Base-by-base conservation (phyloP, 257 asterid species). In the Anisodus tanguticus region DNA sequence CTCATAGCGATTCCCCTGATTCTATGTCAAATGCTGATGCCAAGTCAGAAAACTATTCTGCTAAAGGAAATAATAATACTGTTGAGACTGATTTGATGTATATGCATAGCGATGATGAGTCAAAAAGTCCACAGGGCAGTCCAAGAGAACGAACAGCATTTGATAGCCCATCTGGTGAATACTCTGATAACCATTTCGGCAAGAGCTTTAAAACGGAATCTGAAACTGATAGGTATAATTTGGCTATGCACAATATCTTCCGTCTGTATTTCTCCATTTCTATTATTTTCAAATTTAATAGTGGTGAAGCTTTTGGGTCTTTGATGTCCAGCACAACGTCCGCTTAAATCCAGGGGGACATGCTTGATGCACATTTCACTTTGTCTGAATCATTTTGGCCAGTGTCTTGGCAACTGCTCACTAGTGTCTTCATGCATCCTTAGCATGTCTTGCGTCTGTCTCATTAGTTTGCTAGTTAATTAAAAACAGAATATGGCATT, bases 71-170 rank as follows among this genome's bases (percentile, higher is more conserved):
- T 81, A 82, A 76, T 76, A 82, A 88, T 89, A 88, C 88, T 83
- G 84, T 93, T 71, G 98, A 93, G 84, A 84, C 91, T 60, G 98
- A 94, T 88, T 90, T 95, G 60, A 84, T 87, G 37, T 90, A 87
- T 83, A 22, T 78, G 39, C 89, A 85, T 81, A 91, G 97, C 39
- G 98, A 93, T 39, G 98, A 93, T 79, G 99, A 94, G 82, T 88
- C 97, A 51, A 92, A 92, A 89, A 97, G 97, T 88, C 93, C 95
- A 49, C 94, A 45, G 77, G 93, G 90, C 67, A 94, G 97, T 90
- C 97, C 98, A 82, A 85, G 85, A 85, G 86, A 93, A 85, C 90
- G 84, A 87, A 84, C 90, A 26, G 54, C 88, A 84, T 85, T 88
- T 74, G 94, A 90, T 85, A 95, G 98, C 85, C 97, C 98, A 47